Percentiles rank a stretch among this genome's conserved stretches.
These are phyloP conservation scores for Planoprotostelium fungivorum DNA, from an alignment of 78 protist genomes.

Conservation along the genomic window DNA sequence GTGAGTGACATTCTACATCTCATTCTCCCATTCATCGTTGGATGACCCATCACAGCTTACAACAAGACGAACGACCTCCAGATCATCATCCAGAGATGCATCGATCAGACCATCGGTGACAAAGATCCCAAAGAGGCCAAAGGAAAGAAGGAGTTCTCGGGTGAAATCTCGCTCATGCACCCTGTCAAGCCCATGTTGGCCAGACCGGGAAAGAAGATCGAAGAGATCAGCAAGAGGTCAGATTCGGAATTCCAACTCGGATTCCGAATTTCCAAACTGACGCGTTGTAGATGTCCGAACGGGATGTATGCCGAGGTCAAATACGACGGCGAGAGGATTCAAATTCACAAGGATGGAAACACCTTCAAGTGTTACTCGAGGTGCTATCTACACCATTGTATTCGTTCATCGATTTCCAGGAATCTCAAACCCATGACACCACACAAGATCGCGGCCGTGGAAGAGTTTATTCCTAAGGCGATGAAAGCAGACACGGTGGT, in stretches of 20 bases:
- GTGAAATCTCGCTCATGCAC: conserved; percentile 30
- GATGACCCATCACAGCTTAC: conserved; percentile 14
- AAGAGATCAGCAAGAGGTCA: conserved; percentile 17
- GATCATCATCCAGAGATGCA: conserved; percentile 38
- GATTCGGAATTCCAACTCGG: background rate
- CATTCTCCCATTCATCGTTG: background rate
- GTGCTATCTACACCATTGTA: background rate
- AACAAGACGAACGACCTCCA: conserved; percentile 40
- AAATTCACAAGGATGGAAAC: conserved; percentile 77
- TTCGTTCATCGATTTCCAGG: conserved; percentile 8
- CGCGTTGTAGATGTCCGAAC: conserved; percentile 18
- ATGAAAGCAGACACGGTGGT: conserved; percentile 44
- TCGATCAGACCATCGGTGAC: conserved; percentile 7
- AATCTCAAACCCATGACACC: conserved; percentile 62
- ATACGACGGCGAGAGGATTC: conserved; percentile 90
- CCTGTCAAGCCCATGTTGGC: conserved; percentile 87
- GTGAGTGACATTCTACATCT: conserved; percentile 5
- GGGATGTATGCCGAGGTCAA: conserved; percentile 75
- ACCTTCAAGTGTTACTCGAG: conserved; percentile 47
- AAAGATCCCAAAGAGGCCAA: background rate
- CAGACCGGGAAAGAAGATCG: conserved; percentile 34
- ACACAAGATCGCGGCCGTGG: conserved; percentile 53
- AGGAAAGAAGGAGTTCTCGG: background rate
- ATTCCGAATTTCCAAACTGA: background rate
- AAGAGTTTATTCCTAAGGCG: conserved; percentile 40